These are phyloP conservation scores for barley (Hordeum vulgare) DNA, from an alignment of 176 grass and related monocot species.

Conservation along the genomic window DNA sequence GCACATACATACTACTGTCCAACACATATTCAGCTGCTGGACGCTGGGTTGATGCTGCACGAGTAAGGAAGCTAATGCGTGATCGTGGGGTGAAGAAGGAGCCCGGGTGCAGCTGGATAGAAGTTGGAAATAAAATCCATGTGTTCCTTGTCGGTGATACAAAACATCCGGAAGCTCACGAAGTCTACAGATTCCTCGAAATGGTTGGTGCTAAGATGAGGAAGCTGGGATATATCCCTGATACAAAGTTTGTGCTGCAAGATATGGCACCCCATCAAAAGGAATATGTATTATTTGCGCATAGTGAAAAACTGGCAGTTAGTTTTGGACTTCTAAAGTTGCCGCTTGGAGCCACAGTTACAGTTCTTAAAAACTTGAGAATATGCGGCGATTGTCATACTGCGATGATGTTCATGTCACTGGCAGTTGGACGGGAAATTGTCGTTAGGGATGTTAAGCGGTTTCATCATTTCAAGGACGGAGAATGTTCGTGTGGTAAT, in stretches of 20 bases:
- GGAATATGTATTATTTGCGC: constrained; percentile 66
- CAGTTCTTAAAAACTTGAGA: constrained; percentile 91
- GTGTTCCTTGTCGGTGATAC: constrained; percentile 83
- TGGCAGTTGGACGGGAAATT: constrained; percentile 66
- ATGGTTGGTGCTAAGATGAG: constrained; percentile 71
- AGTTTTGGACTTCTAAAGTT: constrained; percentile 83
- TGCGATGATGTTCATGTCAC: constrained; percentile 82
- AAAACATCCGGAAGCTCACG: constrained; percentile 57
- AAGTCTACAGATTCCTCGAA: constrained; percentile 66
- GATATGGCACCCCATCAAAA: constrained; percentile 58
- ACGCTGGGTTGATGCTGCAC: constrained; percentile 65
- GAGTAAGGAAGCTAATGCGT: constrained; percentile 88
- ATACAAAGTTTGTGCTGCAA: constrained; percentile 81
- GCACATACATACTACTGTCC: constrained; percentile 80
- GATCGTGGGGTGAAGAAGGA: constrained; percentile 95
- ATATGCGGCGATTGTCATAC: constrained; percentile 91
- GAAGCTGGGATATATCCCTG: constrained; percentile 74
- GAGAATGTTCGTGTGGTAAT: constrained; percentile 83
- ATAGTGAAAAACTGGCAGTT: constrained; percentile 86
- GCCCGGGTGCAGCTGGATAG: constrained; percentile 96
- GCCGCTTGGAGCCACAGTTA: constrained; percentile 57
- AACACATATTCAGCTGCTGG: constrained; percentile 87
- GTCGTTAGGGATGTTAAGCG: constrained; percentile 75
- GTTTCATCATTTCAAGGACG: constrained; percentile 95
- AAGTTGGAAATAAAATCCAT: constrained; percentile 72